Percentiles rank a stretch among this genome's conserved stretches.
Evolutionary conservation across 805 yeast genomes (phyloP).

Genomic region (Lachancea thermotolerans): DNA sequence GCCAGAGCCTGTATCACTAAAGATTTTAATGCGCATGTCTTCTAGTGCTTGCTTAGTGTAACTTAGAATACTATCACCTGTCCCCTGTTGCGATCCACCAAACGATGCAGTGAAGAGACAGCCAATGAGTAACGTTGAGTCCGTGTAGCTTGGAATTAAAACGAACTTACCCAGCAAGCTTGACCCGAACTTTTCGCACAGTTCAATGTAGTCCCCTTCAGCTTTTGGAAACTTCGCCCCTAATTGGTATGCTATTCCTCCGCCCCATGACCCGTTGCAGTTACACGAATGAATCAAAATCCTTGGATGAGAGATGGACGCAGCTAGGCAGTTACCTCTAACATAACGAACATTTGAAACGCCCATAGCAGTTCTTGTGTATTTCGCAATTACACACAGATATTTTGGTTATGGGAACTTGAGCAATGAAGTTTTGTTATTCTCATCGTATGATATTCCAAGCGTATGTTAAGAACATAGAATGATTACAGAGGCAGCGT

Average conservation of each 20-base stretch:
- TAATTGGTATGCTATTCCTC: slow-evolving; percentile 67
- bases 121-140: slow-evolving; percentile 36
- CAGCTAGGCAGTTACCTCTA: slow-evolving; percentile 4
- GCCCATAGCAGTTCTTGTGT: neutral
- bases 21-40: slow-evolving; percentile 39
- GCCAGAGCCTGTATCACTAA: slow-evolving; percentile 27
- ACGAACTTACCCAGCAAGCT: slow-evolving; percentile 42
- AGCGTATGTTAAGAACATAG: no score
- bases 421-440: no score
- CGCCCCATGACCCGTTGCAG: slow-evolving; percentile 77
- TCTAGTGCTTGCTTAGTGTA: slow-evolving; percentile 46
- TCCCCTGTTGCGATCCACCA: slow-evolving; percentile 39
- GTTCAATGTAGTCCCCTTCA: slow-evolving; percentile 38
- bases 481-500: no score
- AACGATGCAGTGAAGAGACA: slow-evolving; percentile 68
- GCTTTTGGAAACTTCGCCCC: slow-evolving; percentile 50
- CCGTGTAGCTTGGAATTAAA: slow-evolving; percentile 21
- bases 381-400: neutral
- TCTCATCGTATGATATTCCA: no score
- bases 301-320: slow-evolving; percentile 25
- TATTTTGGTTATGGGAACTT: neutral
- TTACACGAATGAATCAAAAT: slow-evolving; percentile 76
- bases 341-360: slow-evolving; percentile 1
- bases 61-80: slow-evolving; percentile 40
- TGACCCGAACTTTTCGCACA: slow-evolving; percentile 20